These are phyloP conservation scores for Anisogramma anomala DNA, from an alignment of 2,329 filamentous ascomycete genomes.

Conservation along the genomic window DNA sequence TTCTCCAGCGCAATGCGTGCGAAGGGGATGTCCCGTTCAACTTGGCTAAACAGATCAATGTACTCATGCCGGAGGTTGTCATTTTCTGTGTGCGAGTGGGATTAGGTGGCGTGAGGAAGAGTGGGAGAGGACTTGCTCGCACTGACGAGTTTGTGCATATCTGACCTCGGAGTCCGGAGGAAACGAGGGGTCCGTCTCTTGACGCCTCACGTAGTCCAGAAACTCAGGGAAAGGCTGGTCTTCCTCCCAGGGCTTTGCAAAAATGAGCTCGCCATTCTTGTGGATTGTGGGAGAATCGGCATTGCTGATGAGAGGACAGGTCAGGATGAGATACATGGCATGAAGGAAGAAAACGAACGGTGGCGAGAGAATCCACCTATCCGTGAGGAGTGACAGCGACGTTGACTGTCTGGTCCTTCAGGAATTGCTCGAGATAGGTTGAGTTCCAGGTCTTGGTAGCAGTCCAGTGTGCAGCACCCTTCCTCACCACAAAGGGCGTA, in stretches of 20 bases:
- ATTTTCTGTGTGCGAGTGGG: slow-evolving; percentile 44
- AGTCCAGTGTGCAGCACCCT: slow-evolving; percentile 50
- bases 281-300: slow-evolving; percentile 41
- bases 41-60: slow-evolving; percentile 45
- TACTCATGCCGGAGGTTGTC: slow-evolving; percentile 73
- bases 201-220: slow-evolving; percentile 46
- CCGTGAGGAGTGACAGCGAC: slow-evolving; percentile 68
- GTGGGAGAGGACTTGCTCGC: not conserved
- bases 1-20: slow-evolving; percentile 58
- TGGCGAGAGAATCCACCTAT: slow-evolving; percentile 30
- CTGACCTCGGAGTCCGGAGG: slow-evolving; percentile 36
- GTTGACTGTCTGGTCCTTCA: slow-evolving; percentile 51
- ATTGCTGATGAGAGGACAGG: slow-evolving; percentile 22
- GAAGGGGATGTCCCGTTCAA: slow-evolving; percentile 56
- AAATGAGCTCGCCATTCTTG: slow-evolving; percentile 31
- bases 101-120: slow-evolving; percentile 1
- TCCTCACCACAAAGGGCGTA: slow-evolving; percentile 60
- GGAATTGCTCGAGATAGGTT: slow-evolving; percentile 41
- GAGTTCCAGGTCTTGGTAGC: slow-evolving; percentile 53
- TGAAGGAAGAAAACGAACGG: not conserved
- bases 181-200: slow-evolving; percentile 35
- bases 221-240: slow-evolving; percentile 51
- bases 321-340: not conserved
- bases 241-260: slow-evolving; percentile 64
- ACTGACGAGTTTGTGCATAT: slow-evolving; percentile 65